phyloP scores from a whole-genome alignment of 1,284 basidiomycete genomes.

The Leccinum pallidistipes region DNA sequence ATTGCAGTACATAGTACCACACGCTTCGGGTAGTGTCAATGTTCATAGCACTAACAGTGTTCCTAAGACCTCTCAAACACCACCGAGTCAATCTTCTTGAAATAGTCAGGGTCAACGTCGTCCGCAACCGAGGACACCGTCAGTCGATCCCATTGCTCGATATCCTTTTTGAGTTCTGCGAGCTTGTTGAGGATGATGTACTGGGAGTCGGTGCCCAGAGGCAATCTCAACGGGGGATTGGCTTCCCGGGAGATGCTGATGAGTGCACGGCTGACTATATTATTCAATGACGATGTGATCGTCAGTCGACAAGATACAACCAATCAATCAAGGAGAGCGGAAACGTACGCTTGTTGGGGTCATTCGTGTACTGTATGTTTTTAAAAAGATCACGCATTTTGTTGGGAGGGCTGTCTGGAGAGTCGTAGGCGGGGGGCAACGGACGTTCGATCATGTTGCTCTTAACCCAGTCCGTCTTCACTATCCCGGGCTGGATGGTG shows the following conservation, averaged over 20 bases:
- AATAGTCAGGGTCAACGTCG: slow-evolving; percentile 19
- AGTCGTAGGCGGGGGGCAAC: slow-evolving; percentile 18
- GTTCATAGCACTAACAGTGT: not conserved
- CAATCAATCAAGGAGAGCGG: not conserved
- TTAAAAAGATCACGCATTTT: slow-evolving; percentile 18
- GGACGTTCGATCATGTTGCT: slow-evolving; percentile 18
- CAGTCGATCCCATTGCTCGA: slow-evolving; percentile 20
- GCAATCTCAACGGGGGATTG: slow-evolving; percentile 25
- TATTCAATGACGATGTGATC: not conserved
- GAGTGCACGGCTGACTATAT: slow-evolving; percentile 18
- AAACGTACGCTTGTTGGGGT: slow-evolving; percentile 16
- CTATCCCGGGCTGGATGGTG: slow-evolving; percentile 22
- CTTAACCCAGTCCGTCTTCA: slow-evolving; percentile 27
- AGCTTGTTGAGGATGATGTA: slow-evolving; percentile 18
- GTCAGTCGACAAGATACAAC: not conserved
- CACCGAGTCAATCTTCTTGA: slow-evolving; percentile 8
- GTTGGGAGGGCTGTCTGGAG: slow-evolving; percentile 19
- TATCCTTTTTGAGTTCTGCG: slow-evolving; percentile 17
- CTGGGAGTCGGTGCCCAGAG: slow-evolving; percentile 25
- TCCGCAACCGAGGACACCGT: slow-evolving; percentile 24
- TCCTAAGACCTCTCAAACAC: not conserved
- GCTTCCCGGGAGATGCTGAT: slow-evolving; percentile 18
- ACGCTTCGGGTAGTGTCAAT: not conserved
- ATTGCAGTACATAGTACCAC: too few relatives aligned
- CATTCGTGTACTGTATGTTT: not conserved